Percentiles rank a stretch among this genome's conserved stretches.
These are phyloP conservation scores for Paecilomyces sp. DNA, from an alignment of 2,329 filamentous ascomycete genomes.

Conservation along the genomic window DNA sequence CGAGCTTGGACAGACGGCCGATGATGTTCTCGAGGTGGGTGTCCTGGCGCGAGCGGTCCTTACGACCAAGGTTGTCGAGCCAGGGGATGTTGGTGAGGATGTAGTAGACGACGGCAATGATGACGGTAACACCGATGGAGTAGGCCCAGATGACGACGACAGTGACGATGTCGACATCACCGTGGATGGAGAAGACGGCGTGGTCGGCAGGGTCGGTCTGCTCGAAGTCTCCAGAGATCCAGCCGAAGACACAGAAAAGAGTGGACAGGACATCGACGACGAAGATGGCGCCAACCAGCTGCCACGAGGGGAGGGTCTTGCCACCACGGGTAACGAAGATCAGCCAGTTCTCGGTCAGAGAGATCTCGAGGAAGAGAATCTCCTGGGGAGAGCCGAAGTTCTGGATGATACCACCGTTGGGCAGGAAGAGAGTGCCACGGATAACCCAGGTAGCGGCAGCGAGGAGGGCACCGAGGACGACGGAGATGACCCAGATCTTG, in stretches of 20 bases:
- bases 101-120: slow-evolving; percentile 47
- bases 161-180: slow-evolving; percentile 52
- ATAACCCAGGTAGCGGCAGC: slow-evolving; percentile 67
- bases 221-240: slow-evolving; percentile 51
- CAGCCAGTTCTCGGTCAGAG: slow-evolving; percentile 90
- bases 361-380: slow-evolving; percentile 83
- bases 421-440: slow-evolving; percentile 62
- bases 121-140: slow-evolving; percentile 47
- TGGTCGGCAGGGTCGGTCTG: slow-evolving; percentile 21
- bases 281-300: slow-evolving; percentile 64
- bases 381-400: slow-evolving; percentile 69
- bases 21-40: slow-evolving; percentile 50
- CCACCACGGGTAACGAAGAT: slow-evolving; percentile 92
- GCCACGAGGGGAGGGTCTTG: slow-evolving; percentile 67
- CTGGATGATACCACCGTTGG: slow-evolving; percentile 65
- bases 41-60: slow-evolving; percentile 44
- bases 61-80: slow-evolving; percentile 46
- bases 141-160: slow-evolving; percentile 47
- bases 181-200: slow-evolving; percentile 35
- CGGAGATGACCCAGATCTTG: slow-evolving; percentile 68
- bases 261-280: slow-evolving; percentile 65
- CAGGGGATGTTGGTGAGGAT: slow-evolving; percentile 38
- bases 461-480: slow-evolving; percentile 56
- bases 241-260: slow-evolving; percentile 69
- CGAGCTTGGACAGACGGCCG: slow-evolving; percentile 45